Conservation (phyloP, 768 basidiomycete genomes). For the Lactifluus volemus region DNA sequence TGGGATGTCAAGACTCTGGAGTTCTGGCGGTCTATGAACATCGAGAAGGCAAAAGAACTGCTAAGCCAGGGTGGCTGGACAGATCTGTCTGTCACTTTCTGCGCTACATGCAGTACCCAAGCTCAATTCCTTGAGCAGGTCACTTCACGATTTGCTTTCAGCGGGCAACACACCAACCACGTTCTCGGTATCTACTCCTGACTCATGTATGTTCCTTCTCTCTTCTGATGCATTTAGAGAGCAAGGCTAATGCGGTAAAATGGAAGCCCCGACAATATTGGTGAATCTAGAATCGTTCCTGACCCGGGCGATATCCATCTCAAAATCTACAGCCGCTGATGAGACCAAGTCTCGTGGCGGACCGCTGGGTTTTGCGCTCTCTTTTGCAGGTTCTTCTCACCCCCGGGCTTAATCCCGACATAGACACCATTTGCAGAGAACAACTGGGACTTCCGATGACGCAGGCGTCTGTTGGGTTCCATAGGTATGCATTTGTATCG, state of each 20-base stretch:
- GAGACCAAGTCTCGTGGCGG: conserved; percentile 27
- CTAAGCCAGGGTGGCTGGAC: conserved; percentile 66
- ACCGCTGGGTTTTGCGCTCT: conserved; percentile 46
- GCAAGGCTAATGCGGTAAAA: neutral
- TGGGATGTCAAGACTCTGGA: conserved; percentile 84
- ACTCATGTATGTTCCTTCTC: conserved; percentile 20
- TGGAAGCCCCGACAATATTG: conserved; percentile 26
- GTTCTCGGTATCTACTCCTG: conserved; percentile 11
- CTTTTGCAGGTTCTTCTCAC: conserved; percentile 60
- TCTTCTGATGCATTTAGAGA: neutral
- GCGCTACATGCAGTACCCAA: neutral
- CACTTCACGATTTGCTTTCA: neutral
- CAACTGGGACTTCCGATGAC: conserved; percentile 43
- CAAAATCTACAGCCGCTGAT: conserved; percentile 4
- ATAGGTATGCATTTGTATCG: conserved; percentile 33
- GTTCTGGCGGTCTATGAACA: conserved; percentile 74
- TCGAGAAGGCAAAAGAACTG: conserved; percentile 70
- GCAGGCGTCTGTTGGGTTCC: conserved; percentile 35
- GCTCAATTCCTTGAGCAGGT: conserved; percentile 2
- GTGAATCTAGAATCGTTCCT: conserved; percentile 25
- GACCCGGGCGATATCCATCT: conserved; percentile 8
- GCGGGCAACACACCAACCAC: neutral
- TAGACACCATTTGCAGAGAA: conserved; percentile 58
- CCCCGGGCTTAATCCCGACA: conserved; percentile 56
- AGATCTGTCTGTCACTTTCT: conserved; percentile 43